Conservation (phyloP, 1,284 basidiomycete species). For the Puccinia triticina region DNA sequence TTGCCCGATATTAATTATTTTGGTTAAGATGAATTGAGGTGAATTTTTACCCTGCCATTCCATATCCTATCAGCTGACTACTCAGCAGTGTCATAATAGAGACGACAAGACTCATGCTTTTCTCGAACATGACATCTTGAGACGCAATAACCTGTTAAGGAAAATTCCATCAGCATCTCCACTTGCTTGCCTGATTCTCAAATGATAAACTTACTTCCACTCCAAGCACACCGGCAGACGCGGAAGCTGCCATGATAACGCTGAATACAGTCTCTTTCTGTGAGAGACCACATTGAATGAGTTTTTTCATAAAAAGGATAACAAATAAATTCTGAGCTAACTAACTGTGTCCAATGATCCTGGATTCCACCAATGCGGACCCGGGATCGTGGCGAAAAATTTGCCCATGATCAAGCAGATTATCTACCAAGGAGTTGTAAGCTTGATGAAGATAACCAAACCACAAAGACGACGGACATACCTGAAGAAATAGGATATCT, state of each 20-base stretch:
- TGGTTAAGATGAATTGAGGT: neutral
- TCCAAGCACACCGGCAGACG: constrained; percentile 16
- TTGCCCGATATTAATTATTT: neutral
- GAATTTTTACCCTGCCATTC: constrained; percentile 29
- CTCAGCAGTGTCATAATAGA: constrained; percentile 31
- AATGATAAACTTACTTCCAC: constrained; percentile 38
- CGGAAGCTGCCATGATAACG: constrained; percentile 36
- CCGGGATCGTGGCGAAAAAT: constrained; percentile 34
- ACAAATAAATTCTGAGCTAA: neutral
- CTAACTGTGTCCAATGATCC: constrained; percentile 25
- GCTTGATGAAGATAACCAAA: neutral
- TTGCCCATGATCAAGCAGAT: constrained; percentile 15
- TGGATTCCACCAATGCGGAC: constrained; percentile 48
- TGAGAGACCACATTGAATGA: neutral
- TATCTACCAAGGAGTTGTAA: constrained; percentile 20
- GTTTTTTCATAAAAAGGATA: neutral
- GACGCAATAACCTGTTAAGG: constrained; percentile 34
- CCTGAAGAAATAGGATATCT: constrained; percentile 39
- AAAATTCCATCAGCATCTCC: neutral
- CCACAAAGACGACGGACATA: neutral
- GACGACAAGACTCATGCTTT: neutral
- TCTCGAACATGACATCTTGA: constrained; percentile 41
- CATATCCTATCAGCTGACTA: constrained; percentile 43
- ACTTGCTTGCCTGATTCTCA: neutral
- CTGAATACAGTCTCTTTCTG: constrained; percentile 49